Evolutionary conservation across 1,139 yeast species (phyloP).

Genomic region (Pichia sp.): DNA sequence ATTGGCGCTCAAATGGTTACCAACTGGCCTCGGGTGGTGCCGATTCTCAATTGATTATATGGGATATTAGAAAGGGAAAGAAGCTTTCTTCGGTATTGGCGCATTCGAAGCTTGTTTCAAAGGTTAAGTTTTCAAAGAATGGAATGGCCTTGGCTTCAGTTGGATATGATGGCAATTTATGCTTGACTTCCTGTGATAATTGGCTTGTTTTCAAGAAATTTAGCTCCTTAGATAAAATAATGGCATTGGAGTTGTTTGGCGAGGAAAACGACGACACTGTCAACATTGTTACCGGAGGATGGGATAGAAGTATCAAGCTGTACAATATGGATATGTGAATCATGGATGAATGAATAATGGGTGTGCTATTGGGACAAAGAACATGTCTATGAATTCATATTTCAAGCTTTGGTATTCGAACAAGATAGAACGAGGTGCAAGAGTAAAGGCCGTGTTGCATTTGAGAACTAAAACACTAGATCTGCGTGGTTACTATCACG

Average conservation of each 20-base stretch:
- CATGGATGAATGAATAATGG: too few species aligned
- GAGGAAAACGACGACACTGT: slow-evolving; percentile 24
- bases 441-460: too few species aligned
- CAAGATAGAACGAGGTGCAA: too few species aligned
- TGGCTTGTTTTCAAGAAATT: slow-evolving; percentile 56
- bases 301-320: slow-evolving; percentile 72
- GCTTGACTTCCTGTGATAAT: slow-evolving; percentile 62
- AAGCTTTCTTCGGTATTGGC: slow-evolving; percentile 53
- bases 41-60: slow-evolving; percentile 70
- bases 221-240: slow-evolving; percentile 58
- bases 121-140: slow-evolving; percentile 42
- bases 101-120: slow-evolving; percentile 68
- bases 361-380: too few species aligned
- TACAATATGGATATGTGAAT: slow-evolving; percentile 27
- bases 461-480: too few species aligned
- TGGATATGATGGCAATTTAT: slow-evolving; percentile 64
- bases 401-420: too few species aligned
- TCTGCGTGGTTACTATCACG: too few species aligned
- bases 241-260: slow-evolving; percentile 51
- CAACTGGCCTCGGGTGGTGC: slow-evolving; percentile 80
- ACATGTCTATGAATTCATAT: too few species aligned
- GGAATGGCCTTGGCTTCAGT: slow-evolving; percentile 44
- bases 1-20: slow-evolving; percentile 72
- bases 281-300: slow-evolving; percentile 58
- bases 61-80: slow-evolving; percentile 65